A percentile compares a stretch with the other conserved stretches of the same genome.
phyloP scores from a whole-genome alignment of 192 early-diverging fungal genomes.

The Coemansia sp. region DNA sequence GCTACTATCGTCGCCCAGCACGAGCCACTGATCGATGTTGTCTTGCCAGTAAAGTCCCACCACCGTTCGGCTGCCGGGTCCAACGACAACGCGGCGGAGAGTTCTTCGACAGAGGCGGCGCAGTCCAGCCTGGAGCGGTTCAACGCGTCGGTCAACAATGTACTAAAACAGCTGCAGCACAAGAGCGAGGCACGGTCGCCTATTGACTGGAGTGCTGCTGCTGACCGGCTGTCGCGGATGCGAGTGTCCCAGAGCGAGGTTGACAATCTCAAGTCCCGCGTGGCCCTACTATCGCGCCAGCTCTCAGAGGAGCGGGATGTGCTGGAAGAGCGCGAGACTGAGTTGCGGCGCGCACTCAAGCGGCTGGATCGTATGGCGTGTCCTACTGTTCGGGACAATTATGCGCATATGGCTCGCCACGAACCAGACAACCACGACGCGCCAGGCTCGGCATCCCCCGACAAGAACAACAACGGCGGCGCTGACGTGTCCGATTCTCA shows the following conservation, averaged over 20 bases:
- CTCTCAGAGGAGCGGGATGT: constrained; percentile 43
- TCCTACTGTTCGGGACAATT: constrained; percentile 33
- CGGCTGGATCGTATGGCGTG: constrained; percentile 56
- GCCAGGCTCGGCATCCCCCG: not conserved
- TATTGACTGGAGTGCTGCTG: constrained; percentile 38
- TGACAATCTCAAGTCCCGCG: constrained; percentile 40
- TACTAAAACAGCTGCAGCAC: constrained; percentile 36
- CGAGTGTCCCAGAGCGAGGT: constrained; percentile 37
- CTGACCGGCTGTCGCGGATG: constrained; percentile 32
- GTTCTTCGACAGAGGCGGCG: not conserved
- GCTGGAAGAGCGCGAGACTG: constrained; percentile 38
- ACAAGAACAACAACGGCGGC: constrained; percentile 7
- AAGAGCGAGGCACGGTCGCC: constrained; percentile 17
- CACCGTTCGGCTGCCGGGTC: not conserved
- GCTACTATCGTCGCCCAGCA: not conserved
- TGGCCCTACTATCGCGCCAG: constrained; percentile 40
- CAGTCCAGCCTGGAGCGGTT: constrained; percentile 36
- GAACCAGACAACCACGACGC: constrained; percentile 7
- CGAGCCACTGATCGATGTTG: constrained; percentile 4
- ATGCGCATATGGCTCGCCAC: not conserved
- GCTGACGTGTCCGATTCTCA: constrained; percentile 2
- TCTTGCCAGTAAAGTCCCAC: not conserved
- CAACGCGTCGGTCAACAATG: constrained; percentile 36
- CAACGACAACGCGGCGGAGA: not conserved
- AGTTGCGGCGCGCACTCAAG: constrained; percentile 54